Evolutionary conservation across 2,329 filamentous ascomycete genomes (phyloP).

Genomic region (Apiospora kogelbergensis): DNA sequence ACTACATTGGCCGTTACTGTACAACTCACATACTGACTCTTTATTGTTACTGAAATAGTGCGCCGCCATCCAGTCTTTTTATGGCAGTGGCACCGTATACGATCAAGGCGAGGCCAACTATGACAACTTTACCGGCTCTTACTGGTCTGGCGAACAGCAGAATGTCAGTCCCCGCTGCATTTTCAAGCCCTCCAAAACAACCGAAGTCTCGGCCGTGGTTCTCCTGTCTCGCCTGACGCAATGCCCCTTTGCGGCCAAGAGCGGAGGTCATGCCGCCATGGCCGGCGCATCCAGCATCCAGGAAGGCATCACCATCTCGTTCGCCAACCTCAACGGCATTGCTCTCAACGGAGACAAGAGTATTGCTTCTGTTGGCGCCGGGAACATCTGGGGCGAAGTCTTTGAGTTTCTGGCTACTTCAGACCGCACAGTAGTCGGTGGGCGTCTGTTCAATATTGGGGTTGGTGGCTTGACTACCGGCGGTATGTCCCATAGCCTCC

Average conservation of each 20-base stretch:
- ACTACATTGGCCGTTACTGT: too few relatives aligned
- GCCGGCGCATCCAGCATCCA: slow-evolving; percentile 22
- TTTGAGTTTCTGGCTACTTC: slow-evolving; percentile 16
- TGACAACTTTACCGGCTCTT: background rate
- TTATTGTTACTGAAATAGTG: background rate
- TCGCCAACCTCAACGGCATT: slow-evolving; percentile 30
- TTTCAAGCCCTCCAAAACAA: background rate
- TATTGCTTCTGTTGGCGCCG: slow-evolving; percentile 31
- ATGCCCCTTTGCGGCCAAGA: slow-evolving; percentile 38
- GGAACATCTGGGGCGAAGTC: slow-evolving; percentile 23
- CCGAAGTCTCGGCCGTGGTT: background rate
- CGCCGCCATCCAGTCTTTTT: background rate
- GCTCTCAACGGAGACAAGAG: slow-evolving; percentile 26
- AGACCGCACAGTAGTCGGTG: slow-evolving; percentile 21
- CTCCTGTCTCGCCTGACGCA: slow-evolving; percentile 8
- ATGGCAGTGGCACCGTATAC: background rate
- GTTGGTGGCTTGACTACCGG: slow-evolving; percentile 27
- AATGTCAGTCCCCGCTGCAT: background rate
- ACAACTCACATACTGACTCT: background rate
- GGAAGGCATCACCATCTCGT: slow-evolving; percentile 17
- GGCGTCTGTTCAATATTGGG: slow-evolving; percentile 23
- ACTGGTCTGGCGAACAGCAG: background rate
- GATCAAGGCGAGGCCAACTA: background rate
- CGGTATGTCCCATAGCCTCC: background rate
- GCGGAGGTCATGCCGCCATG: slow-evolving; percentile 28